These are phyloP conservation scores for Discostella stelligera DNA, from an alignment of 352 stramenopile species.

Conservation along the genomic window DNA sequence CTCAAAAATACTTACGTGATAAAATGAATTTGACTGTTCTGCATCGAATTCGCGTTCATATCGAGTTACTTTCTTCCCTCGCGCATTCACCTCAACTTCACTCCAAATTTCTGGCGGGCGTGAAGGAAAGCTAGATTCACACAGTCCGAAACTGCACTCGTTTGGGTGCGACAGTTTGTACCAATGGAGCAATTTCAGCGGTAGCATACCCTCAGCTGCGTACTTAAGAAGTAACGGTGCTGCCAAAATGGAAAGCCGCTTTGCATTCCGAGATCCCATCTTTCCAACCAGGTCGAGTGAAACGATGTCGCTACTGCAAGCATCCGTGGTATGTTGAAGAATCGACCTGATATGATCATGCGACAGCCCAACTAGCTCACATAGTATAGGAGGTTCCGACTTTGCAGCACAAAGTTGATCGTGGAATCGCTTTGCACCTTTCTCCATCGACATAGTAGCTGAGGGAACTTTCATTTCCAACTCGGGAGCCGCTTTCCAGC, in stretches of 20 bases:
- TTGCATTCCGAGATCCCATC: constrained; percentile 52
- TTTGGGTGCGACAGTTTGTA: constrained; percentile 46
- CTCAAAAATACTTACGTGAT: constrained; percentile 39
- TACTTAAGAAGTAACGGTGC: constrained; percentile 55
- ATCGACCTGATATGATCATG: constrained; percentile 47
- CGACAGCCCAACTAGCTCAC: constrained; percentile 54
- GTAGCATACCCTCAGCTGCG: constrained; percentile 50
- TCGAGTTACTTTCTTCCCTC: constrained; percentile 22
- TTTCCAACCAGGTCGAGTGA: constrained; percentile 55
- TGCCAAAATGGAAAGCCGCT: constrained; percentile 56
- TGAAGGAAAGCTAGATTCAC: constrained; percentile 37
- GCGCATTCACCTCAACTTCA: constrained; percentile 24
- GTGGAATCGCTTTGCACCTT: constrained; percentile 29
- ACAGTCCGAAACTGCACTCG: constrained; percentile 36
- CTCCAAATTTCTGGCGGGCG: constrained; percentile 47
- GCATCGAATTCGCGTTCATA: constrained; percentile 50
- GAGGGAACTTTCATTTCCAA: constrained; percentile 44
- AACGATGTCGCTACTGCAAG: constrained; percentile 5
- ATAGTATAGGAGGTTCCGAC: constrained; percentile 40
- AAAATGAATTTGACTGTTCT: constrained; percentile 59
- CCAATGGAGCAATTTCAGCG: constrained; percentile 51
- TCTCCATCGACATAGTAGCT: constrained; percentile 32
- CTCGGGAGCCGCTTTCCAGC: constrained; percentile 41
- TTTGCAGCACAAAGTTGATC: constrained; percentile 26
- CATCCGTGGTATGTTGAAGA: constrained; percentile 45